Conservation (phyloP, 371 early-diverging fungal species). For the Apophysomyces elegans region DNA sequence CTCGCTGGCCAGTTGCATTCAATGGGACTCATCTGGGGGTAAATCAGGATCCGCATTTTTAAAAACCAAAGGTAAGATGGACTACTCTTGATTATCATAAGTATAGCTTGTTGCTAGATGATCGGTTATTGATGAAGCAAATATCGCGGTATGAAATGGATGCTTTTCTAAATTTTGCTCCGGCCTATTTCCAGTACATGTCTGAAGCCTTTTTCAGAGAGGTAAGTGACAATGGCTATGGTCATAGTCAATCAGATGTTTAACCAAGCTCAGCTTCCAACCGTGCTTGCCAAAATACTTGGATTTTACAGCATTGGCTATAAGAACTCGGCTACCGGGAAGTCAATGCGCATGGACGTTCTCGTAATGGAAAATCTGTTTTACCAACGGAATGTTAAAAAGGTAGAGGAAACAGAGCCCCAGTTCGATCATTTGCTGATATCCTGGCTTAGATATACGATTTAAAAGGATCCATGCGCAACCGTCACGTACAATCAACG, state of each 20-base stretch:
- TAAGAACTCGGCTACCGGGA: constrained; percentile 83
- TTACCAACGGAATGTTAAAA: constrained; percentile 79
- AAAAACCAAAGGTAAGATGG: constrained; percentile 70
- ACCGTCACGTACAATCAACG: constrained; percentile 91
- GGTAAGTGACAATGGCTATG: constrained; percentile 30
- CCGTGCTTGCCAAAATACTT: constrained; percentile 92
- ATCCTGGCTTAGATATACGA: constrained; percentile 76
- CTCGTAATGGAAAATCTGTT: constrained; percentile 97
- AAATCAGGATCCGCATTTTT: constrained; percentile 92
- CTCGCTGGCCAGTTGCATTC: constrained; percentile 85
- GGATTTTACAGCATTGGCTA: constrained; percentile 92
- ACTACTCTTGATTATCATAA: neutral
- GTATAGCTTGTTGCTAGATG: constrained; percentile 56
- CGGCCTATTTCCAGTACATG: constrained; percentile 94
- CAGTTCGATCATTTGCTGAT: neutral
- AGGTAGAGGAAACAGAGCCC: constrained; percentile 35
- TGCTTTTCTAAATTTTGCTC: constrained; percentile 92
- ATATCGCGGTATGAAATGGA: constrained; percentile 87
- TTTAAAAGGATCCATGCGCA: constrained; percentile 95
- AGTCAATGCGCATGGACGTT: constrained; percentile 87
- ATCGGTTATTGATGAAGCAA: constrained; percentile 94
- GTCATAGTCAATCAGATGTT: neutral
- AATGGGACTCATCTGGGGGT: constrained; percentile 90
- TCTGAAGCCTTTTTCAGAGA: constrained; percentile 84
- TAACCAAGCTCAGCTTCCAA: constrained; percentile 62